Percentiles rank a stretch among this genome's conserved stretches.
phyloP scores from a whole-genome alignment of 1,284 basidiomycete genomes.

The Cystobasidiaceae sp. region DNA sequence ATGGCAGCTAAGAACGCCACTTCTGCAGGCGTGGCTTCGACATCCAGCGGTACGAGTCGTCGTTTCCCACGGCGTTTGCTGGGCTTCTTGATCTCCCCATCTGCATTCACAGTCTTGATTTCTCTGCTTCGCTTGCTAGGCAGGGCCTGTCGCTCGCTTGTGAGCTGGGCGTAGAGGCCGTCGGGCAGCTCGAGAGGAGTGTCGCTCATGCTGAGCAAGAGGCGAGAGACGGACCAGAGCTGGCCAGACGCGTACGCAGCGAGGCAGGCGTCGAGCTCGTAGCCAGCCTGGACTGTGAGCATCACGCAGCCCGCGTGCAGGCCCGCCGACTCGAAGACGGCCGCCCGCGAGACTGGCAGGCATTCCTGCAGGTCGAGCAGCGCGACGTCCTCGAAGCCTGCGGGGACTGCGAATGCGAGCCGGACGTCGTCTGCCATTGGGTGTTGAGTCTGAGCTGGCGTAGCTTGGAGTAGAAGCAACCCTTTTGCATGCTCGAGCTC shows the following conservation, averaged over 20 bases:
- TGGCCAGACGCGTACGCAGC: background rate
- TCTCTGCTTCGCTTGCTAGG: slow-evolving; percentile 22
- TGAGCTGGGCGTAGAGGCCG: background rate
- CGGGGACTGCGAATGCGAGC: slow-evolving; percentile 9
- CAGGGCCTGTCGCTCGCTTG: background rate
- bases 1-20: background rate
- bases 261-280: background rate
- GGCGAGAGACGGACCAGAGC: slow-evolving; percentile 8
- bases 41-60: background rate
- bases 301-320: background rate
- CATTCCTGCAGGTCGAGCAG: slow-evolving; percentile 6
- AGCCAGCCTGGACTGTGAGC: background rate
- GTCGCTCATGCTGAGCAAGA: background rate
- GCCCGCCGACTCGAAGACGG: background rate
- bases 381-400: slow-evolving; percentile 25
- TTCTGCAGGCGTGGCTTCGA: slow-evolving; percentile 7
- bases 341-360: background rate
- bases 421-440: too few relatives aligned
- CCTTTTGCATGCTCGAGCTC: too few relatives aligned
- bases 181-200: background rate
- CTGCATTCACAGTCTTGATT: background rate
- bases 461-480: too few relatives aligned
- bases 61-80: background rate
- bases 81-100: background rate
- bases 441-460: too few relatives aligned